phyloP scores from a whole-genome alignment of 2,329 filamentous ascomycete species.

The Fusarium coicis region DNA sequence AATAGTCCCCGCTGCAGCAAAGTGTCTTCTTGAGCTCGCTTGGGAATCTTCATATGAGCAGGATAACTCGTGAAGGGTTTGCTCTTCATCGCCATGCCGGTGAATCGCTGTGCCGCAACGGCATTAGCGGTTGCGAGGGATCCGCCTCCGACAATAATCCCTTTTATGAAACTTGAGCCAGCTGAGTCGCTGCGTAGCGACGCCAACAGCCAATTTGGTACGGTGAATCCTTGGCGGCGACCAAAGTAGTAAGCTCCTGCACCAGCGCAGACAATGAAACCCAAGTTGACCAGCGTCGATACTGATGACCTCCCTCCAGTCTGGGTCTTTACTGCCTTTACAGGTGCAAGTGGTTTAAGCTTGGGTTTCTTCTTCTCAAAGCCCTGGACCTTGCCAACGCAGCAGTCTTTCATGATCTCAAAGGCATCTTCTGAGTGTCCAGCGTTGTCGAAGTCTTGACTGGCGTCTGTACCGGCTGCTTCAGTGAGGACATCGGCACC shows the following conservation, averaged over 20 bases:
- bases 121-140: conserved; percentile 42
- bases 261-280: background rate
- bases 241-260: background rate
- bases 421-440: conserved; percentile 76
- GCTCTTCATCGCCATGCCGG: conserved; percentile 42
- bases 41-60: conserved; percentile 50
- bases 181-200: background rate
- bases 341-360: conserved; percentile 19
- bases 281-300: background rate
- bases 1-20: background rate
- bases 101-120: conserved; percentile 43
- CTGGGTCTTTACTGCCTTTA: rapidly evolving
- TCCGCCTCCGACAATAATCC: conserved; percentile 9
- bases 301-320: background rate
- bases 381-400: conserved; percentile 52
- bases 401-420: conserved; percentile 54
- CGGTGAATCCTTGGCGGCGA: background rate
- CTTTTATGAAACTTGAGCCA: conserved; percentile 25
- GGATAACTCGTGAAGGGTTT: conserved; percentile 39
- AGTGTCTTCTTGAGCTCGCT: conserved; percentile 7
- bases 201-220: background rate
- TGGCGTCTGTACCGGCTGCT: conserved; percentile 80
- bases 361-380: conserved; percentile 23
- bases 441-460: conserved; percentile 83
- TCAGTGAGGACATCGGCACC: conserved; percentile 83